Conservation (phyloP, 257 asterid genomes). For the Eustoma russellianum region DNA sequence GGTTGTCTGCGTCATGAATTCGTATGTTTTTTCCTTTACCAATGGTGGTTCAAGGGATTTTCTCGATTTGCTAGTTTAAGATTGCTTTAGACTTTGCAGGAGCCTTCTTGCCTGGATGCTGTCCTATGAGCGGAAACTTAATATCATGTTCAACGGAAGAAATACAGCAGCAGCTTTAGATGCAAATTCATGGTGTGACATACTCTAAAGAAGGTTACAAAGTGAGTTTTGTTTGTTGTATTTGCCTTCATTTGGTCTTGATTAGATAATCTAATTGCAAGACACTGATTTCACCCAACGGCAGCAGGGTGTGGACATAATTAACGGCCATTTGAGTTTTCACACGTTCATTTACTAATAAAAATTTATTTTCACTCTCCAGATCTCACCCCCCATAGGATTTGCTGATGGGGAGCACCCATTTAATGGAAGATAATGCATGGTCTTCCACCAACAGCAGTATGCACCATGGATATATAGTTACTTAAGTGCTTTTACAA, state of each 20-base stretch:
- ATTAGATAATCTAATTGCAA: too few relatives aligned
- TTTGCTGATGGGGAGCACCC: conserved; percentile 81
- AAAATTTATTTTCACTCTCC: conserved; percentile 3
- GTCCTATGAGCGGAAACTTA: conserved; percentile 18
- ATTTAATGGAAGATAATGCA: conserved; percentile 86
- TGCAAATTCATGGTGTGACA: conserved; percentile 32
- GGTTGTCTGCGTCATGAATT: too few relatives aligned
- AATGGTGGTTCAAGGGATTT: too few relatives aligned
- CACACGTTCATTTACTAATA: too few relatives aligned
- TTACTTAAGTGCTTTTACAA: background rate
- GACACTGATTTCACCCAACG: too few relatives aligned
- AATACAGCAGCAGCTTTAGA: conserved; percentile 23
- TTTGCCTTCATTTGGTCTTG: too few relatives aligned
- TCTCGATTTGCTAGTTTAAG: too few relatives aligned
- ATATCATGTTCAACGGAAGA: conserved; percentile 17
- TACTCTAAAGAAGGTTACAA: conserved; percentile 30
- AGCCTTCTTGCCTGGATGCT: too few relatives aligned
- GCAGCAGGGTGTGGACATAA: too few relatives aligned
- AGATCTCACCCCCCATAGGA: conserved; percentile 57
- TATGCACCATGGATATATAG: conserved; percentile 19
- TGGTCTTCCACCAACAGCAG: conserved; percentile 83
- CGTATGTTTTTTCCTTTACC: too few relatives aligned
- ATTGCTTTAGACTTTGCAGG: too few relatives aligned
- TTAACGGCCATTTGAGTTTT: too few relatives aligned
- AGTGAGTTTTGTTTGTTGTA: conserved; percentile 30